Evolutionary conservation across 139 green algal genomes (phyloP).

Genomic region (Asterochloris sp.): DNA sequence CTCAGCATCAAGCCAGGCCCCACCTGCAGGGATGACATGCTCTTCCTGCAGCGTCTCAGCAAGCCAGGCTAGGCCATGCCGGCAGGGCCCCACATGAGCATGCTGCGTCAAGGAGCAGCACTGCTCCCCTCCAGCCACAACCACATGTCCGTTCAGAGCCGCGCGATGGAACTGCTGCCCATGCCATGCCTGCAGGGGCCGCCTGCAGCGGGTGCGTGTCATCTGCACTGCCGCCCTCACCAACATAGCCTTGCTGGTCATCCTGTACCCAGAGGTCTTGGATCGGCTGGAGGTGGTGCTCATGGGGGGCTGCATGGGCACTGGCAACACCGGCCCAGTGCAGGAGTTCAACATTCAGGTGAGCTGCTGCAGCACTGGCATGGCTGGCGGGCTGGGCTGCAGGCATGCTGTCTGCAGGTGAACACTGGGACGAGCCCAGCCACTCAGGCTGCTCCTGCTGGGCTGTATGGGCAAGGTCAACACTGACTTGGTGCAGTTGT

Average conservation of each 20-base stretch:
- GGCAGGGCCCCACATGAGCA: no score
- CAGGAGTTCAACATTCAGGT: conserved; percentile 49
- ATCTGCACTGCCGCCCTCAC: conserved; percentile 87
- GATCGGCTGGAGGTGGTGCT: conserved; percentile 69
- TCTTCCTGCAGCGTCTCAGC: no score
- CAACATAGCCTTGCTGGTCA: conserved; percentile 88
- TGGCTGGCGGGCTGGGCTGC: neutral
- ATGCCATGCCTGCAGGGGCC: neutral
- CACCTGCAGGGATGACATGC: no score
- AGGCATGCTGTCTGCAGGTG: neutral
- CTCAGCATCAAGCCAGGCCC: no score
- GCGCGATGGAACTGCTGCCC: neutral
- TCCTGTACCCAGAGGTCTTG: conserved; percentile 76
- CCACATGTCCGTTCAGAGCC: no score
- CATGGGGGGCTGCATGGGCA: conserved; percentile 78
- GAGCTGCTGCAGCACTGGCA: neutral
- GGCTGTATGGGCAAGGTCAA: neutral
- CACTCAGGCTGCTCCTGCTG: neutral
- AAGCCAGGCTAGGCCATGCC: no score
- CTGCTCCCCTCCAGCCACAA: no score
- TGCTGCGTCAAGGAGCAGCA: no score
- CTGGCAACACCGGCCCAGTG: conserved; percentile 56
- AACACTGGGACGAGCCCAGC: neutral
- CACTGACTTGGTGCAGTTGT: neutral
- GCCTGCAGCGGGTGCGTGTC: conserved; percentile 41